Percentiles rank a stretch among this genome's conserved stretches.
Evolutionary conservation across 1,139 yeast genomes (phyloP).

Genomic region (Pneumocystis sp.): DNA sequence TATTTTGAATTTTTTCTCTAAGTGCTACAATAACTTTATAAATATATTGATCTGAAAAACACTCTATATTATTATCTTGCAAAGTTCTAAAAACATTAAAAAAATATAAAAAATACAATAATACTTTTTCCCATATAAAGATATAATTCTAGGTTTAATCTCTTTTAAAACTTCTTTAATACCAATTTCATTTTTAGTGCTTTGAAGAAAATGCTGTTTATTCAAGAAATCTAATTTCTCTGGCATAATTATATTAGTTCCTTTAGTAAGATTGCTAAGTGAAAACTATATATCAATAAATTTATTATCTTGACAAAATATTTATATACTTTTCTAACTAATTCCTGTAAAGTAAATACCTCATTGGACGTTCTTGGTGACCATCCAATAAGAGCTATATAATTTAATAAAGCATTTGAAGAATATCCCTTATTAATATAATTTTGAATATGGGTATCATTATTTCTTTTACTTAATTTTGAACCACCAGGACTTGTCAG

Average conservation of each 20-base stretch:
- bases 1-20: slow-evolving; percentile 3
- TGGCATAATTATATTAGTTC: slow-evolving; percentile 82
- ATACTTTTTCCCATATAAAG: background rate
- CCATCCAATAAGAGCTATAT: slow-evolving; percentile 90
- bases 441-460: slow-evolving; percentile 51
- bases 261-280: slow-evolving; percentile 64
- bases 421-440: slow-evolving; percentile 36
- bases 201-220: slow-evolving; percentile 10
- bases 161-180: slow-evolving; percentile 1
- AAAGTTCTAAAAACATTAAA: background rate
- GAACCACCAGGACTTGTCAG: slow-evolving; percentile 60
- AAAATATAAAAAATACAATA: background rate
- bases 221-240: slow-evolving; percentile 63
- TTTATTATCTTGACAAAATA: slow-evolving; percentile 19
- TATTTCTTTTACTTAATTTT: slow-evolving; percentile 72
- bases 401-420: slow-evolving; percentile 78
- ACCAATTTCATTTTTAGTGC: slow-evolving; percentile 3
- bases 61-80: background rate
- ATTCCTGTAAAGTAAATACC: slow-evolving; percentile 39
- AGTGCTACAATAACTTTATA: slow-evolving; percentile 5
- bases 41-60: slow-evolving; percentile 4
- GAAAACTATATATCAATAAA: slow-evolving; percentile 25
- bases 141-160: slow-evolving; percentile 1
- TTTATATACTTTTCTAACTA: slow-evolving; percentile 26
- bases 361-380: slow-evolving; percentile 28